Evolutionary conservation across 129 eudicot species (phyloP).

Genomic region (Daucus carota): DH1_v3.0 NC_030387.2:34859001-34859500

Average conservation of each 20-base stretch:
- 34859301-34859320: constrained; percentile 52
- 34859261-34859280: constrained; percentile 67
- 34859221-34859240: constrained; percentile 34
- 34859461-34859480: constrained; percentile 50
- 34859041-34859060: constrained; percentile 78
- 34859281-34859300: constrained; percentile 72
- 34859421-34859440: constrained; percentile 78
- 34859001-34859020: constrained; percentile 82
- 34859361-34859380: constrained; percentile 44
- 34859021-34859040: constrained; percentile 86
- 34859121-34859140: constrained; percentile 77
- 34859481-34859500: constrained; percentile 31
- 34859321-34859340: constrained; percentile 40
- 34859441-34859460: constrained; percentile 73
- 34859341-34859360: constrained; percentile 50
- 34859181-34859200: not conserved
- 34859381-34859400: constrained; percentile 51
- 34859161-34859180: not conserved
- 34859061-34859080: constrained; percentile 82
- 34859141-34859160: constrained; percentile 63
- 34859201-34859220: not conserved
- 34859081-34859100: constrained; percentile 93
- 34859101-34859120: constrained; percentile 45
- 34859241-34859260: constrained; percentile 54
- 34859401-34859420: constrained; percentile 73